Base-by-base conservation (phyloP, 352 stramenopile genomes). In the Globisporangium barbulae region DNA sequence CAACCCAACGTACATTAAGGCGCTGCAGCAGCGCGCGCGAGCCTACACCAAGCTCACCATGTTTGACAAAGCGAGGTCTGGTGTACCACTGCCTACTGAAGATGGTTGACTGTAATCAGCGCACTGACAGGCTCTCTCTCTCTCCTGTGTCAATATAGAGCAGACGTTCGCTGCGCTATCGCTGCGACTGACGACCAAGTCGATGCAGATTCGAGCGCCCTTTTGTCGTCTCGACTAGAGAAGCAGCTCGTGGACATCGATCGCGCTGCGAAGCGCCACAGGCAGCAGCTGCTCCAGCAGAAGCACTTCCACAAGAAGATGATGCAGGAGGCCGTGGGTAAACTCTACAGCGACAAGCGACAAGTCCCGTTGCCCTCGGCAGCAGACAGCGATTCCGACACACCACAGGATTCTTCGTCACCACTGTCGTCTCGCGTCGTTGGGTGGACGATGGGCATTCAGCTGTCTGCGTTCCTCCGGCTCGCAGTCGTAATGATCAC, bases 311-410 rank as follows among this genome's bases (percentile, higher is more conserved):
- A 93, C 31, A 78, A 78, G 62, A 85, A 87, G 45, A 94, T 94
- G 85, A 92, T 94, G 82, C 65, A 66, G 6, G 69, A 89, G 28
- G 81, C 79, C 5, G 80, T 92, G 1, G 85, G 85, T 3, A 76
- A 69, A 21, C 71, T 94, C 5, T 94, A 94, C 63, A 53, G 71
- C 8, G 85, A 94, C 68, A 94, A 94, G 48, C 70, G 70, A 53
- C 66, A 75, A 62, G 59, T 78, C 21, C 33, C 30, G 31, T 8
- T 3, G 7, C 15, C 49, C 25, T 22, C 15, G 8, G 5, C 17
- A 55, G 49, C 42, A 22, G 42, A 48, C 42, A 22, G 12, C 41
- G 22, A 5, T 41, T 30, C 21, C 35, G 28, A 19, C 5, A 10
- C 15, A 0, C 28, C 48, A 21, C n/a, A 21, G 3, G 19, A 21